Evolutionary conservation across 2,329 filamentous ascomycete species (phyloP).

Genomic region (Aspergillus sergii): DNA sequence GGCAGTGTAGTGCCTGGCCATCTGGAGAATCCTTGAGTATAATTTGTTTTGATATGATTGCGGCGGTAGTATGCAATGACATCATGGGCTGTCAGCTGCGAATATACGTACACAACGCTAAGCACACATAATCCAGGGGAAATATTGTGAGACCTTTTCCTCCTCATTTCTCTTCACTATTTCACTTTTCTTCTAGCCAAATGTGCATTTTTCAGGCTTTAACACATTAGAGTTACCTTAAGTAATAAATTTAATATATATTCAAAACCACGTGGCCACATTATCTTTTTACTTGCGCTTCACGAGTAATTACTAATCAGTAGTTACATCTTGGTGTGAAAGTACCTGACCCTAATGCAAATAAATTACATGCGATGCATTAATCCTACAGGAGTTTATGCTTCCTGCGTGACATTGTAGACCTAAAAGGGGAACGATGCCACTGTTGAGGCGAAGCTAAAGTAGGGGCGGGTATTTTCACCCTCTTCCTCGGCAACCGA

Average conservation of each 20-base stretch:
- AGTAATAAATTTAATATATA: neutral
- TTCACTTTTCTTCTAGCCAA: neutral
- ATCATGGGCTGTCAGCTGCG: neutral
- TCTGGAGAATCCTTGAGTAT: neutral
- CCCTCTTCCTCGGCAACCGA: slow-evolving; percentile 10
- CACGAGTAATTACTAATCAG: neutral
- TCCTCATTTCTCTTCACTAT: neutral
- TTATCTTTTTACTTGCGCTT: too few relatives aligned
- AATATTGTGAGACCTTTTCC: neutral
- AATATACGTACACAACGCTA: neutral
- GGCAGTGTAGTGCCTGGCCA: neutral
- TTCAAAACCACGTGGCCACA: too few relatives aligned
- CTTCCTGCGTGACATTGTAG: neutral
- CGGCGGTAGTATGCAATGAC: neutral
- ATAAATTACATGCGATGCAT: neutral
- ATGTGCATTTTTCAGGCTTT: too few relatives aligned
- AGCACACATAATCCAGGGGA: neutral
- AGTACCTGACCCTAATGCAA: neutral
- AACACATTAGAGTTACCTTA: neutral
- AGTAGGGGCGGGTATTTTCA: slow-evolving; percentile 12
- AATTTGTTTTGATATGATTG: neutral
- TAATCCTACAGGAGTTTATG: neutral
- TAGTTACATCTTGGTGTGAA: neutral
- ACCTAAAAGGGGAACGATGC: neutral
- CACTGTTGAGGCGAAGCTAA: neutral